Evolutionary conservation across 1,139 yeast species (phyloP), one percentile per base, ranked within the genome.

Genomic region (Geotrichum europaeum): DNA sequence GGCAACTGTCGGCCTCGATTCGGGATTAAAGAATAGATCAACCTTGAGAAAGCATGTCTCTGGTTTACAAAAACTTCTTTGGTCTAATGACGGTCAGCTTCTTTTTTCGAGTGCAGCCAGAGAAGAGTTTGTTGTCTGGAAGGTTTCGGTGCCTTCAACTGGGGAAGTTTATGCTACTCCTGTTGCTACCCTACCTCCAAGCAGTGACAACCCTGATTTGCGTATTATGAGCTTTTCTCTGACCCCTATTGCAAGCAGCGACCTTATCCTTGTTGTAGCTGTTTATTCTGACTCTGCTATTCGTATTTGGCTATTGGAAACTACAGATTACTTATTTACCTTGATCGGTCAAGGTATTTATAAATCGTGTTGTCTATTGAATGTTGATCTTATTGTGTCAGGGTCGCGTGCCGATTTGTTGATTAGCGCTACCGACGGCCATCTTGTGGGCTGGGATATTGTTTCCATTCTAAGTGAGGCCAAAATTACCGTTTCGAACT

Each of bases 101-200:
- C 76, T 91, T 64, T 75, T 84, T 24, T 80, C 88, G 3, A 84
- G 94, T 1, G 94, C 96, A 12, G 98, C 96, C 0, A 83, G 95
- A 69, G 99, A 94, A 72, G 99, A 94, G 73, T 81, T 94, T 57
- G 81, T 82, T 63, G 75, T 90, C 9, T 94, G 99, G 99, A 81
- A 81, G 63, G 68, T 89, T 2, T 67, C 59, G 5, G n/a, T 43
- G 25, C 32, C 56, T 2, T 65, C 58, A 10, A 57, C 56, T 18
- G 63, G 61, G 3, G 59, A 62, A 2, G 65, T 70, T 2, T 64
- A 61, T 36, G 71, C 71, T 2, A 61, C 60, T 22, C 71, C 72
- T 3, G 63, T 64, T 22, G 67, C 70, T 4, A 57, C 66, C 4
- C 68, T 76, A 28, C 79, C 80, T 1, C 66, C 72, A 5, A 67